Base-by-base conservation (phyloP, 352 stramenopile genomes). In the Globisporangium solare region DNA sequence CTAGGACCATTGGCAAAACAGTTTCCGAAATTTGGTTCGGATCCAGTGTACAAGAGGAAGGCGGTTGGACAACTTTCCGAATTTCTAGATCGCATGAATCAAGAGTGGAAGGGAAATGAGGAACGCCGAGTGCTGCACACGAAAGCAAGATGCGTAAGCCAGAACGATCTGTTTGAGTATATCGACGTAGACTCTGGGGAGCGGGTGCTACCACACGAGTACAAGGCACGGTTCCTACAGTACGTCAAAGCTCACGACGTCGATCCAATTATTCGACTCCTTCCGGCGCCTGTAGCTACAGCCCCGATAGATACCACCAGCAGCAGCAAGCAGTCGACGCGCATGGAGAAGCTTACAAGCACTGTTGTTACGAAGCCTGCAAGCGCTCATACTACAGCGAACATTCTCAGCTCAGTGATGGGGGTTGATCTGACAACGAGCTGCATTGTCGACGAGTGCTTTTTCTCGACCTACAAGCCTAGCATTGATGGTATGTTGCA, bases 1-100 rank as follows among this genome's bases (percentile, higher is more conserved):
- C 53, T 87, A 47, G 76, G 79, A 5, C 74, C 74, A 0, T 65
- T 59, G 46, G 48, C 63, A 4, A 72, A 68, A 32, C 20, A 63
- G 10, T 46, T 60, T 0, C 73, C 72, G 0, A 63, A 69, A 11
- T 86, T 88, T 50, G 56, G 67, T 2, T 49, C 40, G 0, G 75
- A 88, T 45, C 37, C 62, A 8, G 41, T 58, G 27, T 80, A 86
- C 52, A 70, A 74, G 43, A 86, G 79, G 58, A 68, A 73, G 56
- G 67, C 51, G 7, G 56, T 84, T 20, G 41, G 54, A 2, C 47
- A 70, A 49, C 65, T 89, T 1, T 62, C 66, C 2, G 47, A 40
- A 11, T 70, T 68, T 31, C 60, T 88, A n/a, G 61, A 81, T 22
- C 64, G 59, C 15, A 86, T 88, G 69, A 85, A 86, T 41, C 42